Conservation (phyloP, 257 asterid genomes). For the Mitragyna speciosa region DNA sequence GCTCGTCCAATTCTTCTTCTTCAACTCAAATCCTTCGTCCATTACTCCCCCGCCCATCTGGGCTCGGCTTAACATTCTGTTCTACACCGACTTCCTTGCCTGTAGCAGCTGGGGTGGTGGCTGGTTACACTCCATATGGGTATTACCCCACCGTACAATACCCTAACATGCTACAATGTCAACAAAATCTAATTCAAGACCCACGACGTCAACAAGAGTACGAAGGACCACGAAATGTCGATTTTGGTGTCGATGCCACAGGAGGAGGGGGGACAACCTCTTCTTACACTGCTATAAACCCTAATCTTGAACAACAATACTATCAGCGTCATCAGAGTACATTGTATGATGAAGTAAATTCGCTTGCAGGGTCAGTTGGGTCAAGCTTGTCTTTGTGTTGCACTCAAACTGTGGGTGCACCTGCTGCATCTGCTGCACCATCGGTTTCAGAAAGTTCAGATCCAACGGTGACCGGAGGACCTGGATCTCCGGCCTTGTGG, state of each 20-base stretch:
- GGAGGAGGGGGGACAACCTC: too few species aligned
- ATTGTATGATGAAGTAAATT: conserved; percentile 45
- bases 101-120: not conserved
- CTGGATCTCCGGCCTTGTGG: conserved; percentile 48
- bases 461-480: conserved; percentile 31
- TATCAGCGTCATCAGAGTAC: conserved; percentile 14
- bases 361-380: conserved; percentile 44
- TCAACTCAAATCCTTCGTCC: conserved; percentile 75
- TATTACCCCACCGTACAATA: conserved; percentile 51
- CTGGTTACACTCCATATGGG: conserved; percentile 44
- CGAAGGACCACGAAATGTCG: conserved; percentile 13
- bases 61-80: conserved; percentile 40
- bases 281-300: conserved; percentile 35
- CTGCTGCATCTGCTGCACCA: conserved; percentile 18
- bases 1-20: conserved; percentile 31
- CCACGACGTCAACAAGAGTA: not conserved
- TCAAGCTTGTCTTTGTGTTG: conserved; percentile 31
- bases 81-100: conserved; percentile 26
- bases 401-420: conserved; percentile 28
- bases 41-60: conserved; percentile 73
- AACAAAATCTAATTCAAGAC: conserved; percentile 8
- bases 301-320: conserved; percentile 30
- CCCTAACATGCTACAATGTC: conserved; percentile 29
- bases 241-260: too few species aligned
- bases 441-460: conserved; percentile 32